Conservation (phyloP, 1,139 yeast species). For the Tardiomyces depauwii region DNA sequence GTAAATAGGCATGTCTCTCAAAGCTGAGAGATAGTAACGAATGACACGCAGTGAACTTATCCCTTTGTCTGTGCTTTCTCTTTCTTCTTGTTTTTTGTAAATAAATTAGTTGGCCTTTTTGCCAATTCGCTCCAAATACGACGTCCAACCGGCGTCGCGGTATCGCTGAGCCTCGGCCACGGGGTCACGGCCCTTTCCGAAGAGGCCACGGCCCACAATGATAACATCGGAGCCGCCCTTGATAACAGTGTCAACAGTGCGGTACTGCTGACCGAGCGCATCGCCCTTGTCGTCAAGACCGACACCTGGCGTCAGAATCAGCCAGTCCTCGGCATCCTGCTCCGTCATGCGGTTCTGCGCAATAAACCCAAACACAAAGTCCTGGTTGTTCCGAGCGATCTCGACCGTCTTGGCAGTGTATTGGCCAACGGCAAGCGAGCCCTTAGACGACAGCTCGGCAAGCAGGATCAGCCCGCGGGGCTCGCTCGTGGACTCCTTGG, state of each 20-base stretch:
- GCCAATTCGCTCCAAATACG: constrained; percentile 35
- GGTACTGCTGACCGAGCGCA: constrained; percentile 89
- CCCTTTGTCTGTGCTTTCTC: too few species aligned
- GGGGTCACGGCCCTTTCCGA: constrained; percentile 94
- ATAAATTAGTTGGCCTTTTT: too few species aligned
- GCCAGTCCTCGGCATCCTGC: constrained; percentile 79
- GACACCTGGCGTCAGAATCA: constrained; percentile 96
- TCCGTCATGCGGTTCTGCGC: constrained; percentile 89
- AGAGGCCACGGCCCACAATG: constrained; percentile 94
- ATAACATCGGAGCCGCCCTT: constrained; percentile 82
- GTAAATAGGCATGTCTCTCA: background rate
- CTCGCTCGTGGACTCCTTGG: constrained; percentile 46
- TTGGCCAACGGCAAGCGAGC: constrained; percentile 85
- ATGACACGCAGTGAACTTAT: background rate
- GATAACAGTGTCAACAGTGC: constrained; percentile 80
- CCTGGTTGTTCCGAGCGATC: constrained; percentile 77
- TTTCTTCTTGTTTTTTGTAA: too few species aligned
- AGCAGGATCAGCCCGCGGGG: constrained; percentile 81
- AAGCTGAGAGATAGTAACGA: background rate
- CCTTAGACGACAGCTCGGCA: constrained; percentile 90
- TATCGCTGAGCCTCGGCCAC: constrained; percentile 78
- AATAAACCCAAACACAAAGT: constrained; percentile 91
- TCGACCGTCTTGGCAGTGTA: constrained; percentile 81
- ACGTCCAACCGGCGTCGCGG: constrained; percentile 89
- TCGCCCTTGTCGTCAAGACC: constrained; percentile 98